Evolutionary conservation across 306 rosid species (phyloP).

Genomic region (Fagus crenata): DNA sequence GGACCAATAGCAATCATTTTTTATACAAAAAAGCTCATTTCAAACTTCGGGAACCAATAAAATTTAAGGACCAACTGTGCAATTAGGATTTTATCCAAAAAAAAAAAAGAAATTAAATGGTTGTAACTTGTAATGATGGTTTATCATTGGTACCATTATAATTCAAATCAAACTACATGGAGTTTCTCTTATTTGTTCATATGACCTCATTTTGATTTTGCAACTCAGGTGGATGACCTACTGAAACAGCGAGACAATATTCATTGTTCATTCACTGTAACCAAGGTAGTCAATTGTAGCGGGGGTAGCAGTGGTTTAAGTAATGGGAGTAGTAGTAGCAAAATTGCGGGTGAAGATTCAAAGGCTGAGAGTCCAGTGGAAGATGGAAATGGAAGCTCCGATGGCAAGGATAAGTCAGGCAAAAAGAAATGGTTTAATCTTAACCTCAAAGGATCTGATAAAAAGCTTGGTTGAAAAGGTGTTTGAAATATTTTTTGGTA

Average conservation of each 20-base stretch:
- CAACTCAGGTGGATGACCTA: conserved; percentile 88
- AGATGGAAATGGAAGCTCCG: conserved; percentile 82
- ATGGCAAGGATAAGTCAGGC: conserved; percentile 77
- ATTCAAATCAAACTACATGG: not conserved
- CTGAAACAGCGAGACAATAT: conserved; percentile 85
- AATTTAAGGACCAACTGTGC: no score
- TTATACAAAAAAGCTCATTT: no score
- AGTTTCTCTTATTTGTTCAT: not conserved
- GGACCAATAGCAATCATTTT: no score
- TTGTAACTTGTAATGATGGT: no score
- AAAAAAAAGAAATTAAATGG: no score
- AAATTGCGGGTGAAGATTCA: conserved; percentile 58
- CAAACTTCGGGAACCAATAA: no score
- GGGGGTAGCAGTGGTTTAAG: conserved; percentile 52
- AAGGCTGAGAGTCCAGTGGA: conserved; percentile 69
- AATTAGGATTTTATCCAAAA: no score
- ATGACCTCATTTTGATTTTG: conserved; percentile 8
- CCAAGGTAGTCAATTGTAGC: conserved; percentile 30
- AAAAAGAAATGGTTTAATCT: conserved; percentile 98
- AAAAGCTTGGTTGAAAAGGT: conserved; percentile 43
- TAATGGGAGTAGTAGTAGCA: conserved; percentile 79
- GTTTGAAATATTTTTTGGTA: conserved; percentile 23
- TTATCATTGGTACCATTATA: not conserved
- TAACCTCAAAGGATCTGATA: conserved; percentile 68
- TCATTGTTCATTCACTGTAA: conserved; percentile 73